Percentiles rank a stretch among this genome's conserved stretches.
Evolutionary conservation across 2,329 filamentous ascomycete genomes (phyloP).

Genomic region (Endothia cerciana): DNA sequence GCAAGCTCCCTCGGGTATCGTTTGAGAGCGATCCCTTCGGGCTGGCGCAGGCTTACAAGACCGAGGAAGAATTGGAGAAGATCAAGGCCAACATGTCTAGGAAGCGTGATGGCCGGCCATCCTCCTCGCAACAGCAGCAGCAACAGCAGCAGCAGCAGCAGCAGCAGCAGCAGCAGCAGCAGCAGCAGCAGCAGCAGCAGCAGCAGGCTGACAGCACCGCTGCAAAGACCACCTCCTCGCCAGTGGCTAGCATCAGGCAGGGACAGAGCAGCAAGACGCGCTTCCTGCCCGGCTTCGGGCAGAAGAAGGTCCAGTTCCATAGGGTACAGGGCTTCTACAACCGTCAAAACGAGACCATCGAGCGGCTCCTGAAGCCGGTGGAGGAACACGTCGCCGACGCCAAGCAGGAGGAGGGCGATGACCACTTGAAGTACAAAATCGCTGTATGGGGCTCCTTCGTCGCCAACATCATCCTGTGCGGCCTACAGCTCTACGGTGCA

Average conservation of each 20-base stretch:
- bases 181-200: slow-evolving; percentile 36
- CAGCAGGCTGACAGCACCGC: slow-evolving; percentile 25
- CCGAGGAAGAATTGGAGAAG: slow-evolving; percentile 71
- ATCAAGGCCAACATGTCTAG: slow-evolving; percentile 82
- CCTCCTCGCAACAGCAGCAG: slow-evolving; percentile 36
- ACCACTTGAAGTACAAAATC: slow-evolving; percentile 75
- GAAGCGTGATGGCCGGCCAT: slow-evolving; percentile 61
- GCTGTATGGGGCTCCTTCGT: slow-evolving; percentile 70
- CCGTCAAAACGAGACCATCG: slow-evolving; percentile 89
- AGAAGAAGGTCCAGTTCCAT: slow-evolving; percentile 38
- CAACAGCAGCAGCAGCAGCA: slow-evolving; percentile 35
- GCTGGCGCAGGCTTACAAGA: slow-evolving; percentile 78
- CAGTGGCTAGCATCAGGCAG: slow-evolving; percentile 22
- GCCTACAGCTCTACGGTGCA: slow-evolving; percentile 87
- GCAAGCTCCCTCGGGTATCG: slow-evolving; percentile 60
- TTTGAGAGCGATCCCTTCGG: slow-evolving; percentile 78
- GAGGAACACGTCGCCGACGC: slow-evolving; percentile 87
- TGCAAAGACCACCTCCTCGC: slow-evolving; percentile 25
- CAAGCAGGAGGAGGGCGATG: slow-evolving; percentile 77
- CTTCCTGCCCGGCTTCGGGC: slow-evolving; percentile 40
- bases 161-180: too few species aligned
- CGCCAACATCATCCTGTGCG: slow-evolving; percentile 79
- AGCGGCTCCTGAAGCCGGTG: slow-evolving; percentile 87
- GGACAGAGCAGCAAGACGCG: slow-evolving; percentile 24
- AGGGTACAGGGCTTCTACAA: slow-evolving; percentile 82